phyloP scores from a whole-genome alignment of 495 filamentous ascomycete genomes.

The Bombardia bombarda region DNA sequence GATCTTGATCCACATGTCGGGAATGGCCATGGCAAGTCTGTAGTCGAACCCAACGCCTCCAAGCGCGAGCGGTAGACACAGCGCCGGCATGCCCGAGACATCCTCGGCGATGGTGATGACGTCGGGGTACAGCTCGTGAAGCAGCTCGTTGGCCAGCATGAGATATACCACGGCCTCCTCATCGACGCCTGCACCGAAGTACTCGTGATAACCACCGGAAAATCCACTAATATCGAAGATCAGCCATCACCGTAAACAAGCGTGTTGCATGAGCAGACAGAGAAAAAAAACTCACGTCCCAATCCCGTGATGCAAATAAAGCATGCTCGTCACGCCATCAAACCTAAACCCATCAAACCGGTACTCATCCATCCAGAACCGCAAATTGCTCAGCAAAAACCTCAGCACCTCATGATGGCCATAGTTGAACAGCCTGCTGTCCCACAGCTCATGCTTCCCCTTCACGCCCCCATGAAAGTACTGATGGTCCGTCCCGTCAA shows the following conservation, averaged over 20 bases:
- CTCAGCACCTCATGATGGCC: conserved; percentile 88
- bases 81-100: conserved; percentile 94
- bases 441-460: conserved; percentile 88
- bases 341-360: conserved; percentile 95
- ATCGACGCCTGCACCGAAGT: conserved; percentile 88
- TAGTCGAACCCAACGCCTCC: conserved; percentile 97
- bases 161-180: conserved; percentile 94
- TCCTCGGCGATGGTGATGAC: conserved; percentile 91
- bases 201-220: conserved; percentile 97
- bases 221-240: conserved; percentile 58
- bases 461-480: conserved; percentile 87
- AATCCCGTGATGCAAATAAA: conserved; percentile 93
- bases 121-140: conserved; percentile 79
- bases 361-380: conserved; percentile 99
- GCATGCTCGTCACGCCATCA: conserved; percentile 97
- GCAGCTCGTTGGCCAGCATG: conserved; percentile 94
- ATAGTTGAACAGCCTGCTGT: conserved; percentile 95
- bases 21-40: conserved; percentile 93
- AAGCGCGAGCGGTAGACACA: conserved; percentile 76
- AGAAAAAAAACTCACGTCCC: conserved; percentile 69
- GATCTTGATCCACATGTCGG: conserved; percentile 98
- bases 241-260: conserved; percentile 3
- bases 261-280: background rate
- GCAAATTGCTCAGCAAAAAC: conserved; percentile 88
- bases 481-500: conserved; percentile 87